Conservation (phyloP, 164 flowering plant species). For the Vitis rupestris region DNA sequence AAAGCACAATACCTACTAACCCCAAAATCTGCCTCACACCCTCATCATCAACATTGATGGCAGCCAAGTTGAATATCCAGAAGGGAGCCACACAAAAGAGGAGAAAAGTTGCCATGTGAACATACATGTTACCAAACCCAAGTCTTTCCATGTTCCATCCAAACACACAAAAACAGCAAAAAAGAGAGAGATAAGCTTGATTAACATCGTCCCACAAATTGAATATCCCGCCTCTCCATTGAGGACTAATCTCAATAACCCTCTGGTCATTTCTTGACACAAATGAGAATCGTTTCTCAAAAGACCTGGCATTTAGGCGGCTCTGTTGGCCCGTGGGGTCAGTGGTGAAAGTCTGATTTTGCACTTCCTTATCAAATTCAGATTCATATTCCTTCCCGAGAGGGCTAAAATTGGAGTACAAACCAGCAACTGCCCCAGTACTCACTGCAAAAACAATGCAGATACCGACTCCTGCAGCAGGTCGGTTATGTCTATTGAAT, state of each 20-base stretch:
- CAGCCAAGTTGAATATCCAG: conserved; percentile 86
- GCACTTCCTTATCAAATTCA: conserved; percentile 61
- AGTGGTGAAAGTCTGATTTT: conserved; percentile 14
- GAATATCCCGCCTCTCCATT: conserved; percentile 83
- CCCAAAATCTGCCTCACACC: conserved; percentile 54
- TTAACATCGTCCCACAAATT: conserved; percentile 87
- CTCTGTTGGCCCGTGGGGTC: conserved; percentile 11
- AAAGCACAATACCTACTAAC: conserved; percentile 65
- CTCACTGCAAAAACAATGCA: conserved; percentile 71
- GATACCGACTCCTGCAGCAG: conserved; percentile 74
- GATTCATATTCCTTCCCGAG: conserved; percentile 76
- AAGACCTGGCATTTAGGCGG: conserved; percentile 28
- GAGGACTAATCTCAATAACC: conserved; percentile 47
- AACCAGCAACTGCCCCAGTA: conserved; percentile 77
- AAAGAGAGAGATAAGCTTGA: conserved; percentile 74
- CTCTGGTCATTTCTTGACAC: conserved; percentile 43
- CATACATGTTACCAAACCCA: conserved; percentile 97
- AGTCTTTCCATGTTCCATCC: conserved; percentile 99
- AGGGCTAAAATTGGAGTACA: conserved; percentile 68
- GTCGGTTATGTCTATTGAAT: conserved; percentile 73
- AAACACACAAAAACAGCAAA: conserved; percentile 86
- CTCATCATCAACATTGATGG: conserved; percentile 67
- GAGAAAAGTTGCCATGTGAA: conserved; percentile 83
- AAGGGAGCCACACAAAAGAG: conserved; percentile 88
- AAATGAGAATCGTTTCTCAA: conserved; percentile 76